A percentile compares a stretch with the other conserved stretches of the same genome.
Conservation (phyloP, 2,329 filamentous ascomycete species). For the Karstenula rhodostoma region DNA sequence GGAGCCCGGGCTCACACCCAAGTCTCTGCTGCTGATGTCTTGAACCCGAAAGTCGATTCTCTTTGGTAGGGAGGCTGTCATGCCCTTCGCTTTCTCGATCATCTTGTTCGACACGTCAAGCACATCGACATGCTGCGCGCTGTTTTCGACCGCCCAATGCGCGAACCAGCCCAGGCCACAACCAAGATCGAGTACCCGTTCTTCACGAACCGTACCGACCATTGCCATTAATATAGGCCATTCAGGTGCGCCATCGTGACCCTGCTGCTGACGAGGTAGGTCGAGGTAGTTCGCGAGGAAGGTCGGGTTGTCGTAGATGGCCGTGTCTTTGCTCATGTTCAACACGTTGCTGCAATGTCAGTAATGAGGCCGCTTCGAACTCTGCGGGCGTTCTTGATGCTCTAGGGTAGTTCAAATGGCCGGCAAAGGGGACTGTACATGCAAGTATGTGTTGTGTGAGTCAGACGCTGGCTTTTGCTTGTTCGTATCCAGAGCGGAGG, state of each 20-base stretch:
- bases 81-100: constrained; percentile 49
- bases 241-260: constrained; percentile 45
- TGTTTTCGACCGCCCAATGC: constrained; percentile 53
- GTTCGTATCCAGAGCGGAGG: background rate
- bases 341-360: constrained; percentile 3
- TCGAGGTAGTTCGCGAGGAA: constrained; percentile 33
- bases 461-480: background rate
- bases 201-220: constrained; percentile 46
- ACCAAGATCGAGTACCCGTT: constrained; percentile 54
- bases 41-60: constrained; percentile 11
- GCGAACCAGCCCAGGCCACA: constrained; percentile 60
- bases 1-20: background rate
- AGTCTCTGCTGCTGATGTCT: constrained; percentile 11
- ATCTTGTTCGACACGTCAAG: constrained; percentile 56
- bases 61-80: background rate
- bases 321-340: background rate
- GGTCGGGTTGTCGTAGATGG: constrained; percentile 15
- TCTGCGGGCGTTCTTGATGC: background rate
- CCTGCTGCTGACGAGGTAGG: constrained; percentile 52
- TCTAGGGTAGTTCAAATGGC: too few relatives aligned
- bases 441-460: too few relatives aligned
- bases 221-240: constrained; percentile 55
- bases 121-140: constrained; percentile 33
- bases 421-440: too few relatives aligned
- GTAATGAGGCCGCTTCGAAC: background rate